Base-by-base conservation (phyloP, 345 rosid genomes). In the Jatropha curcas region DNA sequence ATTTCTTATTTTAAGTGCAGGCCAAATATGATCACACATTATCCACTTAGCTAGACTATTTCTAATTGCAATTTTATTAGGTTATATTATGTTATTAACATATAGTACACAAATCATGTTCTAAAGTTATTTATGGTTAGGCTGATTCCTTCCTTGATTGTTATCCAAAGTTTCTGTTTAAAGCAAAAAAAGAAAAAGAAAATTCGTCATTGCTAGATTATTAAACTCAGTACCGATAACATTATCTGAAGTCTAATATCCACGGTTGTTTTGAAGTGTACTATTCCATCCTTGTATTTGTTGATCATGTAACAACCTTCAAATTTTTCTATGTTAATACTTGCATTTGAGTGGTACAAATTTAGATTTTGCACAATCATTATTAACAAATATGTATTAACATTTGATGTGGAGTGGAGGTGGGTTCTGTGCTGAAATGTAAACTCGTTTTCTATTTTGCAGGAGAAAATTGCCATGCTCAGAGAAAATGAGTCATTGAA, bases 381-480 rank as follows among this genome's bases (percentile, higher is more conserved):
- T 52, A 66, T 67, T 41, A 24, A 52, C 24, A 25, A 25, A 22
- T 61, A 28, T 70, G 61, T 66, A n/a, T 20, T 65, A 19, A 34
- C 33, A 55, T 13, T 53, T 68, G 22, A 22, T 62, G 24, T 16
- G 31, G 43, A 60, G 20, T 24, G 9, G 12, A 30, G 39, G 34
- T n/a, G 34, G 34, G 4, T 72, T 62, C 19, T 71, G 22, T 73
- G 65, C 17, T 70, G 41, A 67, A 61, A 37, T 71, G 70, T 57
- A 41, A 41, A 41, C 34, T 60, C 25, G 57, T n/a, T 8, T 56
- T 67, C 79, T 74, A 56, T 50, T 9, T 65, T 84, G 82, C 89
- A 92, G 98, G 98, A 94, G 82, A 94, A 94, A 84, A 83, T 94
- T 84, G 81, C 92, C 68, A 90, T 94, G 97, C 85, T 92, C 74